A percentile compares a stretch with the other conserved stretches of the same genome.
These are phyloP conservation scores for Nannochloropsis salina DNA, from an alignment of 108 stramenopile genomes.

Conservation along the genomic window DNA sequence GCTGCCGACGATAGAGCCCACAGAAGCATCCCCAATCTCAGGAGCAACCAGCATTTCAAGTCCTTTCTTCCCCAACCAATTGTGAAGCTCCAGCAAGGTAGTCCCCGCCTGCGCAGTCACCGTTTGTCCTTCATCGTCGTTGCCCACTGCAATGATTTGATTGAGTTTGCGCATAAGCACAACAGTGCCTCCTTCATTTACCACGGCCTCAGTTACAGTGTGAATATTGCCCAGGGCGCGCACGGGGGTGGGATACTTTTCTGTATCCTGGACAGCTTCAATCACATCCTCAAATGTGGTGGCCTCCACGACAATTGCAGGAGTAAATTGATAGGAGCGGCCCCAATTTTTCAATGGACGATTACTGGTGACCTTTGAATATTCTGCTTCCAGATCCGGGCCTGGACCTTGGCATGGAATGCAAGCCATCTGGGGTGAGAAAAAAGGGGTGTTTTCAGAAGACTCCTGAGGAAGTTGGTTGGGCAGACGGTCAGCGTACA, in stretches of 20 bases:
- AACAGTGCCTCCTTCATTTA: conserved; percentile 9
- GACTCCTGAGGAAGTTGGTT: no score
- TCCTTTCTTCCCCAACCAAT: not conserved
- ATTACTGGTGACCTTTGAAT: not conserved
- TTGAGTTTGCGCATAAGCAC: not conserved
- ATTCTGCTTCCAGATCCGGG: not conserved
- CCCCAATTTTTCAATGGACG: not conserved
- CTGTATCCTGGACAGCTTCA: not conserved
- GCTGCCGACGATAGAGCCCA: not conserved
- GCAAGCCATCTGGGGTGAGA: not conserved
- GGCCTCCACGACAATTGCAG: not conserved
- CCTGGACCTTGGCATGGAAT: not conserved
- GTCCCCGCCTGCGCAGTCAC: conserved; percentile 7
- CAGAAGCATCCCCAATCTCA: not conserved
- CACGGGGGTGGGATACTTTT: not conserved
- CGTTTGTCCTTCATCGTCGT: not conserved
- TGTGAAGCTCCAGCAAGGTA: not conserved
- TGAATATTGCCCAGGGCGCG: not conserved
- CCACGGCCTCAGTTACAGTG: not conserved
- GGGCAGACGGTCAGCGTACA: no score
- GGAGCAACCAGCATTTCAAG: conserved; percentile 1
- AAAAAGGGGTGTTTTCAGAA: no score
- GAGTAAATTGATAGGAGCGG: conserved; percentile 3
- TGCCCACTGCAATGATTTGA: not conserved
- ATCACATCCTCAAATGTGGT: not conserved